Evolutionary conservation across 441 rosid species (phyloP).

Genomic region (Capsella rubella): DNA sequence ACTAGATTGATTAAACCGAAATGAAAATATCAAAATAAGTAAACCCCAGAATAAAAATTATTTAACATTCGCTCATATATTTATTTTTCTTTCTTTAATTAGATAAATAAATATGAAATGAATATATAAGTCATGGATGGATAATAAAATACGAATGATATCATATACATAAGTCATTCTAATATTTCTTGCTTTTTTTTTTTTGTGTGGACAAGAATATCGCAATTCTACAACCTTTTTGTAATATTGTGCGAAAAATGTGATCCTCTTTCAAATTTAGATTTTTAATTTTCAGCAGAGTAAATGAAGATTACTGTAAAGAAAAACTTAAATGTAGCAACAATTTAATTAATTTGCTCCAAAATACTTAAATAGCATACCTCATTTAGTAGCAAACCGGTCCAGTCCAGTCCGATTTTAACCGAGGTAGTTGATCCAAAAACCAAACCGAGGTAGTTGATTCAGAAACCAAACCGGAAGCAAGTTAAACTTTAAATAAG

Average conservation of each 20-base stretch:
- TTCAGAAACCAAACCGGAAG: background rate
- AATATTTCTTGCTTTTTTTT: background rate
- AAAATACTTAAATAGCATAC: background rate
- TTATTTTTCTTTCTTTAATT: background rate
- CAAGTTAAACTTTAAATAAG: background rate
- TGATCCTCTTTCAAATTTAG: background rate
- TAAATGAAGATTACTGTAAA: background rate
- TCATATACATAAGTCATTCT: too few species aligned
- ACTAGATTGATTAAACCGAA: background rate
- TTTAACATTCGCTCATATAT: background rate
- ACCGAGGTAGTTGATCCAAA: background rate
- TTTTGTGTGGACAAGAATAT: background rate
- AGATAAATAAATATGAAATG: background rate
- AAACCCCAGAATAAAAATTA: background rate
- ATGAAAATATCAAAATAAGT: background rate
- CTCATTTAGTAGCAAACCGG: background rate
- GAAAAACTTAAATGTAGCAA: background rate
- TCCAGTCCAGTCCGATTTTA: background rate
- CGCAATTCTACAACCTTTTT: background rate
- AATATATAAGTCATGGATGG: background rate
- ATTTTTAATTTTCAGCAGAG: background rate
- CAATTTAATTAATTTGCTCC: background rate
- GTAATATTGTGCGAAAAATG: background rate
- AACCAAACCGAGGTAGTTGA: background rate
- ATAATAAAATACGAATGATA: background rate